Evolutionary conservation across 306 rosid species (phyloP), one percentile per base, ranked within the genome.

Genomic region (Datisca glomerata): DNA sequence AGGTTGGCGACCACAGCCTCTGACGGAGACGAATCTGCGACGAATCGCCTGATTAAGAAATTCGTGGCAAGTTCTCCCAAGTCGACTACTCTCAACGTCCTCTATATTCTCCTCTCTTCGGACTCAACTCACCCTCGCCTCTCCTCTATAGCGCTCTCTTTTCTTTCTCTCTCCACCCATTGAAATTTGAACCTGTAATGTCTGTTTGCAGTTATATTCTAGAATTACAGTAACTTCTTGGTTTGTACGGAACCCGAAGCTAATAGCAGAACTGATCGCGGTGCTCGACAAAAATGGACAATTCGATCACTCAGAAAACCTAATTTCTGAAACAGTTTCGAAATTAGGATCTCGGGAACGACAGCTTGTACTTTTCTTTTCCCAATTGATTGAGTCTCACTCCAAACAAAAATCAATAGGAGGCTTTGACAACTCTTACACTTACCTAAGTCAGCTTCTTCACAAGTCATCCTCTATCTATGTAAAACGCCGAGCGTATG

Each of bases 161-260:
- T n/a, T n/a, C n/a, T n/a, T n/a, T n/a, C n/a, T n/a, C n/a, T n/a
- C n/a, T n/a, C n/a, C n/a, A n/a, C n/a, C n/a, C n/a, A n/a, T n/a
- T n/a, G n/a, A n/a, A n/a, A n/a, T n/a, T n/a, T n/a, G n/a, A n/a
- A n/a, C n/a, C n/a, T n/a, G n/a, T n/a, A n/a, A n/a, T n/a, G n/a
- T n/a, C n/a, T n/a, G n/a, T 49, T 22, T 32, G 53, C 75, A 85
- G 85, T 69, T 86, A 7, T 86, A 81, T 53, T 47, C 66, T 0
- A 54, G 63, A 66, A 79, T 79, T 45, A 55, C 41, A 22, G 56
- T 75, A 63, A 64, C 77, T 0, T 48, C 81, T 8, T 86, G 96
- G 96, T 82, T 79, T 64, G 32, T 43, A 25, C 73, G 80, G 77
- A 86, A 71, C 53, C 67, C 87, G 25, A 69, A 69, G 59, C 61